Conservation (phyloP, 2,329 filamentous ascomycete genomes). For the Polychaeton citri region DNA sequence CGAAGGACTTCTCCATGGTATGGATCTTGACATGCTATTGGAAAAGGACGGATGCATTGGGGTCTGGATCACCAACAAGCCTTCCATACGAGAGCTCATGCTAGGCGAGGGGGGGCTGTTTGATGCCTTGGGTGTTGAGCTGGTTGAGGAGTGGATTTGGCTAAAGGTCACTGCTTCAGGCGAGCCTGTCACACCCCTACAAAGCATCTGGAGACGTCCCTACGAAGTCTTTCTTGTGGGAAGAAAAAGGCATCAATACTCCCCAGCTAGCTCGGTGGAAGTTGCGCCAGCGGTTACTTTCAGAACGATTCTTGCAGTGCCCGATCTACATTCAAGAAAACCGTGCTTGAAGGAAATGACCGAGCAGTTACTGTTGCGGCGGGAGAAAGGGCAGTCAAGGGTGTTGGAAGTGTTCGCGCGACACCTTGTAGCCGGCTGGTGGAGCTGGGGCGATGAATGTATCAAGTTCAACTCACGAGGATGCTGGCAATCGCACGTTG, state of each 20-base stretch:
- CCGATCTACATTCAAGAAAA: conserved; percentile 68
- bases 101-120: conserved; percentile 48
- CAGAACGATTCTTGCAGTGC: conserved; percentile 54
- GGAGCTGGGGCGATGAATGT: conserved; percentile 64
- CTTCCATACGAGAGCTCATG: conserved; percentile 39
- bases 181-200: conserved; percentile 48
- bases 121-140: conserved; percentile 50
- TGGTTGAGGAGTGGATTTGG: conserved; percentile 64
- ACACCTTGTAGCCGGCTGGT: conserved; percentile 62
- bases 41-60: conserved; percentile 44
- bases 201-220: conserved; percentile 55
- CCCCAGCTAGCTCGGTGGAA: no score
- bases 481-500: conserved; percentile 29
- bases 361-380: conserved; percentile 34
- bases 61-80: conserved; percentile 68
- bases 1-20: conserved; percentile 25
- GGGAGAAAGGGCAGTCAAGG: conserved; percentile 29
- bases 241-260: conserved; percentile 19
- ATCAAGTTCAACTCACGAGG: conserved; percentile 52
- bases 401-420: conserved; percentile 69
- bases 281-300: conserved; percentile 26
- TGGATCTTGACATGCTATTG: conserved; percentile 41
- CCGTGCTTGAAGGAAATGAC: conserved; percentile 55
- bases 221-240: conserved; percentile 62
- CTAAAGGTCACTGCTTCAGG: conserved; percentile 56